Evolutionary conservation across 2,329 filamentous ascomycete species (phyloP), one percentile per base, ranked within the genome.

Genomic region (Emericellopsis cladophorae): DNA sequence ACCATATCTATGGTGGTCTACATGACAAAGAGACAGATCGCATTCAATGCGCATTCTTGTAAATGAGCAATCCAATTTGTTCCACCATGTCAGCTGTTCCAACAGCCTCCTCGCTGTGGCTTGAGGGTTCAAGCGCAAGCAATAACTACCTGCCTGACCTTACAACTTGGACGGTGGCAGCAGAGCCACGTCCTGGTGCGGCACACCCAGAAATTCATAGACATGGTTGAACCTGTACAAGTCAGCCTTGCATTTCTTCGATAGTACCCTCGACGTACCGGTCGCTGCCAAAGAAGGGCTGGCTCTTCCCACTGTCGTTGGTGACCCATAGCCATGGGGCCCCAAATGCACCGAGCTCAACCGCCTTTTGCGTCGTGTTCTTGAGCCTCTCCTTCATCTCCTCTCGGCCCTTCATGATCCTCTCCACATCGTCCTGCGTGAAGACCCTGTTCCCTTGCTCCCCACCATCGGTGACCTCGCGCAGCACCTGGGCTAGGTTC

Each of bases 201-300:
- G 74, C 37, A 87, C 49, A 0, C 66, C 78, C 36, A 88, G 55
- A 53, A 75, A 81, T 43, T 72, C 64, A 60, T 80, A 88, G 49
- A 89, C 71, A 49, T 74, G 82, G 48, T 79, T 72, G 56, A 79
- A 84, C 43, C 80, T 78, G 36, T 37, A 23, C 26, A 29, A 16
- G 12, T 29, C 23, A 39, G 15, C 9, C 9, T 26, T 11, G 22
- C 10, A 4, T 23, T 33, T 12, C 38, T 12, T 7, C 11, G 15
- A 12, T 33, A 4, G 11, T 21, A 3, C 7, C 15, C 10, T 14
- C 15, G n/a, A 40, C 32, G 5, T 24, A 62, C 74, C 76, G 65
- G 60, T 89, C 84, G 59, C 81, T 87, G 3, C 84, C 84, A 58
- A 89, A 89, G 55, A 88, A 86, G 0, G 79, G 74, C 61, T 84